Percentiles rank a stretch among this genome's conserved stretches.
Conservation (phyloP, 306 rosid genomes). For the Psophocarpus tetragonolobus region DNA sequence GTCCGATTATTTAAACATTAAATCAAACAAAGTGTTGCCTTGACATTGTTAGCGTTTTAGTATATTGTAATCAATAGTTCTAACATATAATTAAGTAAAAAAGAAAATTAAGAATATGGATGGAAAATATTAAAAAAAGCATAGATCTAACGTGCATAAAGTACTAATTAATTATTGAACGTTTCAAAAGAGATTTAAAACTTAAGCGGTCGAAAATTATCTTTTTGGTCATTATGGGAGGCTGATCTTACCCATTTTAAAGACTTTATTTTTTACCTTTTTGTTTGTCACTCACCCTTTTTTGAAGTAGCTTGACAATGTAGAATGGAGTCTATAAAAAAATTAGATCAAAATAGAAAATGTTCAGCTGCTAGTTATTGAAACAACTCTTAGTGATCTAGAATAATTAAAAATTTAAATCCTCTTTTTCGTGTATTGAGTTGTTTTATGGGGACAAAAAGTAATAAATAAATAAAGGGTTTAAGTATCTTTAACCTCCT, state of each 20-base stretch:
- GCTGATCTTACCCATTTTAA: neutral
- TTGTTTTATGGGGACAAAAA: too few species aligned
- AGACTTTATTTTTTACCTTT: neutral
- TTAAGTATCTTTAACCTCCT: too few species aligned
- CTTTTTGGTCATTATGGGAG: neutral
- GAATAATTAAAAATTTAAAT: too few species aligned
- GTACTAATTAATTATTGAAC: neutral
- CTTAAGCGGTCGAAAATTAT: neutral
- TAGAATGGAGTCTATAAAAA: neutral
- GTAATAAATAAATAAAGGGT: too few species aligned
- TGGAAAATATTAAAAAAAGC: neutral
- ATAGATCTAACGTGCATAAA: neutral
- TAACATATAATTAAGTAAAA: too few species aligned
- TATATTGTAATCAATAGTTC: neutral
- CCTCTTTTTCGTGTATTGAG: too few species aligned
- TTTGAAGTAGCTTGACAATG: neutral
- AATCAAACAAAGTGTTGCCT: too few species aligned
- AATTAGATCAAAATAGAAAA: too few species aligned
- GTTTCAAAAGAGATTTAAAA: neutral
- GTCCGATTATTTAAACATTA: too few species aligned
- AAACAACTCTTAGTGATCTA: too few species aligned
- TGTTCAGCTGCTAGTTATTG: too few species aligned
- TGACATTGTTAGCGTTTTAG: neutral
- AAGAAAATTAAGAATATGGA: neutral
- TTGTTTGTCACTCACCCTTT: neutral